Evolutionary conservation across 805 yeast genomes (phyloP).

Genomic region (Cyberlindnera xishuangbannaensis): DNA sequence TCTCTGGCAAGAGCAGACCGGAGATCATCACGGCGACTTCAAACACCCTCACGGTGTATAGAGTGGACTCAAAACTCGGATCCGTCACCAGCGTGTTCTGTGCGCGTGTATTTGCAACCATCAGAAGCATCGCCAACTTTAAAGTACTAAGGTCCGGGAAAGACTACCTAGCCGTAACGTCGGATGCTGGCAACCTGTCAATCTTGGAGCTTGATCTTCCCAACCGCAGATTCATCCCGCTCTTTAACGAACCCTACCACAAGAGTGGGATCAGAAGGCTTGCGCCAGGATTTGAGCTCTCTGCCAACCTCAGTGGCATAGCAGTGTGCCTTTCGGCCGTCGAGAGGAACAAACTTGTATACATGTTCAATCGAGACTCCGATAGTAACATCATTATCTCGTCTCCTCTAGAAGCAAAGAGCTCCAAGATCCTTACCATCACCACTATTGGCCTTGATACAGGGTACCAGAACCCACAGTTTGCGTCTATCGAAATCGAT

Average conservation of each 20-base stretch:
- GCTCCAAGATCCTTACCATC: slow-evolving; percentile 46
- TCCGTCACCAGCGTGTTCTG: slow-evolving; percentile 37
- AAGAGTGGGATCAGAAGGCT: slow-evolving; percentile 72
- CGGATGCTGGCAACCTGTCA: slow-evolving; percentile 74
- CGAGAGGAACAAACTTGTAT: slow-evolving; percentile 70
- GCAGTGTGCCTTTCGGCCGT: slow-evolving; percentile 66
- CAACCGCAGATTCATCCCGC: slow-evolving; percentile 36
- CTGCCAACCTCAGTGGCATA: slow-evolving; percentile 66
- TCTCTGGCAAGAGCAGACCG: slow-evolving; percentile 53
- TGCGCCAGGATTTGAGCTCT: slow-evolving; percentile 68
- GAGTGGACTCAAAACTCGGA: slow-evolving; percentile 51
- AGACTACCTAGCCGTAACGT: slow-evolving; percentile 60
- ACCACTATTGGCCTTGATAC: slow-evolving; percentile 59
- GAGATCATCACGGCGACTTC: slow-evolving; percentile 57
- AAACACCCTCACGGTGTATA: slow-evolving; percentile 47
- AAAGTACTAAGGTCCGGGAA: slow-evolving; percentile 45
- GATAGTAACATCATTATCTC: slow-evolving; percentile 45
- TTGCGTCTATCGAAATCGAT: slow-evolving; percentile 73
- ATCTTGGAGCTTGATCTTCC: slow-evolving; percentile 41
- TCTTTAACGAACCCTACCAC: slow-evolving; percentile 58
- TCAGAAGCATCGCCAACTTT: slow-evolving; percentile 48
- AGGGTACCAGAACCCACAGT: slow-evolving; percentile 76
- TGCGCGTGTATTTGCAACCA: slow-evolving; percentile 50
- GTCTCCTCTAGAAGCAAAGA: slow-evolving; percentile 69
- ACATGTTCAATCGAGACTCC: slow-evolving; percentile 49